A percentile compares a stretch with the other conserved stretches of the same genome.
phyloP scores from a whole-genome alignment of 2,329 filamentous ascomycete species.

The Bipolaris cookei region DNA sequence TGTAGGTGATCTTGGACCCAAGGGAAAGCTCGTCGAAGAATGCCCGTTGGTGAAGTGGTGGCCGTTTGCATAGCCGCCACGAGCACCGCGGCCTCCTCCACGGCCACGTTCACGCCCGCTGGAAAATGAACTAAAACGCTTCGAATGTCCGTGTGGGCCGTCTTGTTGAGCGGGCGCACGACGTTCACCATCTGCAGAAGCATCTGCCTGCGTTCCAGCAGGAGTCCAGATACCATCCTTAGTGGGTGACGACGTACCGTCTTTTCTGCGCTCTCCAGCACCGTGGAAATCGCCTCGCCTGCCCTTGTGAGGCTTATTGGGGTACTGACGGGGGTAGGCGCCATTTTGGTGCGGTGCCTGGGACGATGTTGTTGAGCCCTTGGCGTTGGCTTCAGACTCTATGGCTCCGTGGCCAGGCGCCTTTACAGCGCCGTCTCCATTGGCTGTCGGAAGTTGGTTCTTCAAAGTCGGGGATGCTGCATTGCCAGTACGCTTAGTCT shows the following conservation, averaged over 20 bases:
- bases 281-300: conserved; percentile 40
- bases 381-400: conserved; percentile 35
- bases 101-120: conserved; percentile 55
- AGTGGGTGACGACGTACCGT: conserved; percentile 39
- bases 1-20: conserved; percentile 47
- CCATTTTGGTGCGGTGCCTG: conserved; percentile 32
- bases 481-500: conserved; percentile 45
- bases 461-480: conserved; percentile 40
- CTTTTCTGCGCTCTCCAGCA: conserved; percentile 42
- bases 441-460: conserved; percentile 32
- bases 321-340: conserved; percentile 40
- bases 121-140: conserved; percentile 47
- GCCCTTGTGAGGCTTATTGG: conserved; percentile 38
- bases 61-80: conserved; percentile 48
- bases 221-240: conserved; percentile 42
- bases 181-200: conserved; percentile 40
- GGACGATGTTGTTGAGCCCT: conserved; percentile 27
- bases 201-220: conserved; percentile 45
- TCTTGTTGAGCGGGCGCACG: conserved; percentile 38
- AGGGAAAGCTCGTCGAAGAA: conserved; percentile 42
- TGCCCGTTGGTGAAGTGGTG: conserved; percentile 52
- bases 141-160: conserved; percentile 39
- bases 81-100: conserved; percentile 55
- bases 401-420: conserved; percentile 18
- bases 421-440: conserved; percentile 37